Conservation (phyloP, 768 basidiomycete species). For the Termitomyces eurrhizus region DNA sequence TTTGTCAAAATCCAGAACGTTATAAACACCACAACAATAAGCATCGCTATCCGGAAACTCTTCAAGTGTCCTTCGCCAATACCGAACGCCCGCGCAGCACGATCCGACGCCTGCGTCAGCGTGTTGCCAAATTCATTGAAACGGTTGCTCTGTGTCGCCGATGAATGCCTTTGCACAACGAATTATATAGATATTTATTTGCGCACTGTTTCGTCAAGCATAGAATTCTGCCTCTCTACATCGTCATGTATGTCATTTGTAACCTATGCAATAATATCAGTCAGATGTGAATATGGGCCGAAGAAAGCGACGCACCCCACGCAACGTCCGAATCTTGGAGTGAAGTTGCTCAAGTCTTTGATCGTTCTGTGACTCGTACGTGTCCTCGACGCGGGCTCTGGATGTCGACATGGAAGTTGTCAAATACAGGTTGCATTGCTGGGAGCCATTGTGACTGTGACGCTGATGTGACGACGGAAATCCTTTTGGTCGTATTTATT, state of each 20-base stretch:
- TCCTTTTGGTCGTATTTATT: no score
- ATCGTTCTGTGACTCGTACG: constrained; percentile 85
- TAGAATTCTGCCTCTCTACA: constrained; percentile 76
- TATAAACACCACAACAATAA: constrained; percentile 53
- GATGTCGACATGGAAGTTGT: constrained; percentile 36
- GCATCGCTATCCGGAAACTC: constrained; percentile 63
- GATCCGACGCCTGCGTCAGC: constrained; percentile 62
- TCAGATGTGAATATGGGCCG: constrained; percentile 1
- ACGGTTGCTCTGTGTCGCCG: constrained; percentile 40
- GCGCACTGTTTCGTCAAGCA: constrained; percentile 73
- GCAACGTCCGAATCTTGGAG: constrained; percentile 76
- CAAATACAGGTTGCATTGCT: background rate
- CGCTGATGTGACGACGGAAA: background rate
- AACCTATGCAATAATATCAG: constrained; percentile 41
- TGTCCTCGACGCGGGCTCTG: constrained; percentile 53
- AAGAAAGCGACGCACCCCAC: constrained; percentile 51
- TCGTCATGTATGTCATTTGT: constrained; percentile 86
- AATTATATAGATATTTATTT: background rate
- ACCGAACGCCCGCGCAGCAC: constrained; percentile 73
- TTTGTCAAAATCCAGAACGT: constrained; percentile 53
- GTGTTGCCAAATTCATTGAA: constrained; percentile 64
- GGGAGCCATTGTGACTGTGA: background rate
- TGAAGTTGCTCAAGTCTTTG: constrained; percentile 80
- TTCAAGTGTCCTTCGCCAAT: constrained; percentile 61
- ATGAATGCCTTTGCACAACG: background rate